A percentile compares a stretch with the other conserved stretches of the same genome.
Evolutionary conservation across 2,329 filamentous ascomycete genomes (phyloP).

Genomic region (Xylariaceae sp.): DNA sequence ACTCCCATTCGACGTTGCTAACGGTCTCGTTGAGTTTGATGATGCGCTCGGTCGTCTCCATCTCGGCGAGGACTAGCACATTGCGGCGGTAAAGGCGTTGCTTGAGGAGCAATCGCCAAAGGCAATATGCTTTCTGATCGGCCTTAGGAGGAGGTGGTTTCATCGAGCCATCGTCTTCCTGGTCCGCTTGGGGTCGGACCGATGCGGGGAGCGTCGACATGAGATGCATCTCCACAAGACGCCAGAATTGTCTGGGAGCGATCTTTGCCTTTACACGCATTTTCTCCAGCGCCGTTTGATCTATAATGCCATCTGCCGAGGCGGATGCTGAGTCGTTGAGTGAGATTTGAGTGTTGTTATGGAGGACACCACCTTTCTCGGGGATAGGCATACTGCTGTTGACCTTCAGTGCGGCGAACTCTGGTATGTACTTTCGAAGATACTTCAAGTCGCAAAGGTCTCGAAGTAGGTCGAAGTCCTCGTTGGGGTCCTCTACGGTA

Average conservation of each 20-base stretch:
- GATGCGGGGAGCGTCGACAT: conserved; percentile 58
- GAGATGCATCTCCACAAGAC: conserved; percentile 73
- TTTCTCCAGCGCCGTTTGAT: conserved; percentile 51
- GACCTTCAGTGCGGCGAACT: conserved; percentile 56
- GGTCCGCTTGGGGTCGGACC: conserved; percentile 50
- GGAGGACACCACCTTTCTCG: conserved; percentile 39
- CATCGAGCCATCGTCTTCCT: conserved; percentile 25
- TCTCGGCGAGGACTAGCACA: conserved; percentile 64
- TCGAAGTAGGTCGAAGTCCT: conserved; percentile 76
- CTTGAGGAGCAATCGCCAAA: conserved; percentile 77
- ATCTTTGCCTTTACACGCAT: conserved; percentile 68
- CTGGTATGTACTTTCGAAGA: conserved; percentile 54
- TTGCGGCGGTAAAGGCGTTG: conserved; percentile 75
- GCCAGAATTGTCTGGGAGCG: conserved; percentile 70
- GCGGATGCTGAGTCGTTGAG: conserved; percentile 14
- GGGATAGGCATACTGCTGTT: conserved; percentile 52
- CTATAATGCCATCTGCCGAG: conserved; percentile 51
- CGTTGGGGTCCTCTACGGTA: conserved; percentile 91
- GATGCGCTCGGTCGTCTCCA: conserved; percentile 66
- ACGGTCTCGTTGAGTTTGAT: conserved; percentile 71
- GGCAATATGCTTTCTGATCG: conserved; percentile 61
- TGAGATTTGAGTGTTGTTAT: conserved; percentile 28
- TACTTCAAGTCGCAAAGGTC: conserved; percentile 71
- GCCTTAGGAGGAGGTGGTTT: conserved; percentile 43
- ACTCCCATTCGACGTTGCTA: conserved; percentile 67